phyloP scores from a whole-genome alignment of 2,329 filamentous ascomycete species.

The Exophiala sideris region DNA sequence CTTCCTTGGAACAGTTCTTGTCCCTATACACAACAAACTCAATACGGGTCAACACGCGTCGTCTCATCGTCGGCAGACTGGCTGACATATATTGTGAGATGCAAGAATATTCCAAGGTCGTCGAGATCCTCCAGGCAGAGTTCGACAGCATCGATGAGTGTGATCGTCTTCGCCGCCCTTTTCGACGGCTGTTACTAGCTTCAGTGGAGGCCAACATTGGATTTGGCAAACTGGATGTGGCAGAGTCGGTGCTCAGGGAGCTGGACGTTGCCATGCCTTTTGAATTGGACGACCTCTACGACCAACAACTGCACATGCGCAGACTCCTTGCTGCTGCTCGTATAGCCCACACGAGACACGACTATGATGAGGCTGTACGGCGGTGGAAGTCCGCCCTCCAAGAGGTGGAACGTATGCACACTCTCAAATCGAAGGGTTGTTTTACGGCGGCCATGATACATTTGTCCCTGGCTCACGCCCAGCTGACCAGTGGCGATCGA shows the following conservation, averaged over 20 bases:
- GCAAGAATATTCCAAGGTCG: neutral
- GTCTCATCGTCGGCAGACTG: neutral
- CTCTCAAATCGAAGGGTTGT: neutral
- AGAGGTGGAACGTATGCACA: neutral
- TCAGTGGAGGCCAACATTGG: neutral
- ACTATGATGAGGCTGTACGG: neutral
- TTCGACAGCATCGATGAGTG: neutral
- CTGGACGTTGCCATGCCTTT: neutral
- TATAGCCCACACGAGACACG: neutral
- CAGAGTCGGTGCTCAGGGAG: neutral
- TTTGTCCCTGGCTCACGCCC: neutral
- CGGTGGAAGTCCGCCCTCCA: neutral
- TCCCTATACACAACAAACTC: neutral
- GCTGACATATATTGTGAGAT: conserved; percentile 1
- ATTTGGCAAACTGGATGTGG: neutral
- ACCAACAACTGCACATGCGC: neutral
- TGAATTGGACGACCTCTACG: neutral
- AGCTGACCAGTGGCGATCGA: neutral
- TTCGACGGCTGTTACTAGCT: neutral
- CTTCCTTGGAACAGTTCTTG: neutral
- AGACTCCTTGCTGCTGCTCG: neutral
- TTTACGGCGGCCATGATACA: neutral
- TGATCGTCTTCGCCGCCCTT: neutral
- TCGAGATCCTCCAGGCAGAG: neutral
- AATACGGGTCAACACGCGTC: neutral